A percentile compares a stretch with the other conserved stretches of the same genome.
These are phyloP conservation scores for Venturia pyrina DNA, from an alignment of 2,329 filamentous ascomycete species.

Conservation along the genomic window DNA sequence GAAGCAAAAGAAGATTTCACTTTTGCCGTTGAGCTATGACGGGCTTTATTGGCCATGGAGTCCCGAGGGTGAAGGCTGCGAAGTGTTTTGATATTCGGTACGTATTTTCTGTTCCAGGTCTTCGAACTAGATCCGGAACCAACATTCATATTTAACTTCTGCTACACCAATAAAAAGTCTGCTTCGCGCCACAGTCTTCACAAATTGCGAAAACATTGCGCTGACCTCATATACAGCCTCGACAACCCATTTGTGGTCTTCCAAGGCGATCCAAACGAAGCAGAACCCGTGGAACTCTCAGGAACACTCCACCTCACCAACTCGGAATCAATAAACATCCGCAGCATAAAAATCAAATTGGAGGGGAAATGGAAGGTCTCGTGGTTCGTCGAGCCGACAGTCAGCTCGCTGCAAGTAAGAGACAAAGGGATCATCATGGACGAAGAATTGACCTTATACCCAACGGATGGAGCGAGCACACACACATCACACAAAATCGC, in stretches of 20 bases:
- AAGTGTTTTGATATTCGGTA: conserved; percentile 10
- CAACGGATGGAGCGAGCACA: conserved; percentile 28
- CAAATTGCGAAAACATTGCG: not conserved
- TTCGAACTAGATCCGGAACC: not conserved
- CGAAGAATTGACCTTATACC: conserved; percentile 35
- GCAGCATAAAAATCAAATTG: conserved; percentile 36
- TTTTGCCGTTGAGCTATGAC: not conserved
- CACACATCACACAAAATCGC: conserved; percentile 37
- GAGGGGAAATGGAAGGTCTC: conserved; percentile 39
- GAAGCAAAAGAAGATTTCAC: not conserved
- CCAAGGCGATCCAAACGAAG: conserved; percentile 37
- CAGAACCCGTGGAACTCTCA: conserved; percentile 33
- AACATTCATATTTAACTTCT: not conserved
- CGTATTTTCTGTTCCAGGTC: not conserved
- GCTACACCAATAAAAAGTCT: not conserved
- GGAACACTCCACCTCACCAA: conserved; percentile 37
- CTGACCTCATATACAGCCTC: conserved; percentile 22
- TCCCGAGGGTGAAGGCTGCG: conserved; percentile 5
- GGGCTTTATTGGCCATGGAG: not conserved
- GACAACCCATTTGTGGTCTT: conserved; percentile 40
- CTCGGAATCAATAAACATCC: conserved; percentile 37
- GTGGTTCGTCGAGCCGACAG: conserved; percentile 26
- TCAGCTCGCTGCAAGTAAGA: conserved; percentile 32
- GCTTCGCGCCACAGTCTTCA: not conserved
- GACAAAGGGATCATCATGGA: conserved; percentile 38